Percentiles rank a stretch among this genome's conserved stretches.
Evolutionary conservation across 306 rosid genomes (phyloP).

Genomic region (Castanea crenata): DNA sequence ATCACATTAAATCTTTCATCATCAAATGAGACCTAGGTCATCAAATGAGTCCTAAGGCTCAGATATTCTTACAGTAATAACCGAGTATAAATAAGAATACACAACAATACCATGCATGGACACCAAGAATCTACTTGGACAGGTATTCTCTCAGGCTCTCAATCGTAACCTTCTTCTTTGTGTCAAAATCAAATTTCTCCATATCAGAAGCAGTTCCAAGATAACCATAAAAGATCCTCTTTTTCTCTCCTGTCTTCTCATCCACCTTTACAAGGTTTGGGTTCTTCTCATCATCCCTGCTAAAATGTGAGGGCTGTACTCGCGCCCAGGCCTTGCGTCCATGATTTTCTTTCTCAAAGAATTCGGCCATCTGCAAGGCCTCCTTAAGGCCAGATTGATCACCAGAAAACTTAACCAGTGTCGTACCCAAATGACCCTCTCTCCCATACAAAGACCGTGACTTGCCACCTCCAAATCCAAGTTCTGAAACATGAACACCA

Average conservation of each 20-base stretch:
- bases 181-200: conserved; percentile 85
- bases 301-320: conserved; percentile 52
- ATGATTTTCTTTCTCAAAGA: conserved; percentile 69
- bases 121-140: conserved; percentile 39
- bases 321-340: conserved; percentile 82
- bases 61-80: neutral
- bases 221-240: conserved; percentile 83
- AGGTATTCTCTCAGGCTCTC: conserved; percentile 74
- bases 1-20: neutral
- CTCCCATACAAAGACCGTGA: conserved; percentile 91
- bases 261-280: conserved; percentile 72
- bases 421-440: conserved; percentile 93
- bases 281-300: conserved; percentile 82
- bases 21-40: neutral
- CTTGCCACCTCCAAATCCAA: conserved; percentile 90
- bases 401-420: conserved; percentile 73
- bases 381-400: conserved; percentile 82
- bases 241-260: conserved; percentile 69
- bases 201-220: conserved; percentile 85
- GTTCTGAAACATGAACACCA: conserved; percentile 65
- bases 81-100: neutral
- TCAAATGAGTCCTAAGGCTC: neutral
- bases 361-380: conserved; percentile 73
- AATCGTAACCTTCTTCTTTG: conserved; percentile 71
- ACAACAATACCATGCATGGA: conserved; percentile 31